Evolutionary conservation across 2,329 filamentous ascomycete genomes (phyloP).

Genomic region (Rutstroemia sp.): DNA sequence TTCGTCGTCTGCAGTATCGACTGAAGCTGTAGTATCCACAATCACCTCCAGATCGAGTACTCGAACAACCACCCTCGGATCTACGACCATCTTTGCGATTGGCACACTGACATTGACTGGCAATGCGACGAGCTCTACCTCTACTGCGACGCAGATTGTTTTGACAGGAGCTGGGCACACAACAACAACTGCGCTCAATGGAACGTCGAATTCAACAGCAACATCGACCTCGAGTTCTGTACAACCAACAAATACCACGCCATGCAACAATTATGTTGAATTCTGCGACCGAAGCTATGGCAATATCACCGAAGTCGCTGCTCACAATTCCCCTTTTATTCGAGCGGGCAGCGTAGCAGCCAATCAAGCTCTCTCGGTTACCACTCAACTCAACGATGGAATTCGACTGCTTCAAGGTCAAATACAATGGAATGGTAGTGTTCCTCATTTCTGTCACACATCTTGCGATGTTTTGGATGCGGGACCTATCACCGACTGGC

Average conservation of each 20-base stretch:
- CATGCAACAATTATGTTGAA: slow-evolving; percentile 73
- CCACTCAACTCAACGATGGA: slow-evolving; percentile 70
- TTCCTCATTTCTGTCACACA: slow-evolving; percentile 76
- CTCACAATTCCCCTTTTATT: slow-evolving; percentile 78
- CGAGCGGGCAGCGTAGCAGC: slow-evolving; percentile 62
- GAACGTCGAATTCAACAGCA: slow-evolving; percentile 40
- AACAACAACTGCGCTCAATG: slow-evolving; percentile 34
- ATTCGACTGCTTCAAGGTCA: slow-evolving; percentile 57
- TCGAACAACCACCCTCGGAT: slow-evolving; percentile 21
- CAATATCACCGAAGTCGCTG: slow-evolving; percentile 72
- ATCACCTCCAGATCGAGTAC: slow-evolving; percentile 21
- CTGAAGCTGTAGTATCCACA: slow-evolving; percentile 21
- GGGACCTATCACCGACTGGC: slow-evolving; percentile 68
- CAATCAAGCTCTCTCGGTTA: slow-evolving; percentile 65
- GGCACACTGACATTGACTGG: slow-evolving; percentile 11
- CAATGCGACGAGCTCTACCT: slow-evolving; percentile 24
- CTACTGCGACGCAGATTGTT: slow-evolving; percentile 30
- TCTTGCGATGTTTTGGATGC: slow-evolving; percentile 75
- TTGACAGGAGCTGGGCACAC: slow-evolving; percentile 29
- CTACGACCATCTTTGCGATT: slow-evolving; percentile 23
- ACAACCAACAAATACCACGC: slow-evolving; percentile 60
- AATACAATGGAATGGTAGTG: slow-evolving; percentile 53
- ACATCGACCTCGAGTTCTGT: slow-evolving; percentile 37
- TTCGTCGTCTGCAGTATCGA: slow-evolving; percentile 23
- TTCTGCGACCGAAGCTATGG: slow-evolving; percentile 71